phyloP scores from a whole-genome alignment of 495 filamentous ascomycete genomes.

The Symbiotaphrina buchneri region DNA sequence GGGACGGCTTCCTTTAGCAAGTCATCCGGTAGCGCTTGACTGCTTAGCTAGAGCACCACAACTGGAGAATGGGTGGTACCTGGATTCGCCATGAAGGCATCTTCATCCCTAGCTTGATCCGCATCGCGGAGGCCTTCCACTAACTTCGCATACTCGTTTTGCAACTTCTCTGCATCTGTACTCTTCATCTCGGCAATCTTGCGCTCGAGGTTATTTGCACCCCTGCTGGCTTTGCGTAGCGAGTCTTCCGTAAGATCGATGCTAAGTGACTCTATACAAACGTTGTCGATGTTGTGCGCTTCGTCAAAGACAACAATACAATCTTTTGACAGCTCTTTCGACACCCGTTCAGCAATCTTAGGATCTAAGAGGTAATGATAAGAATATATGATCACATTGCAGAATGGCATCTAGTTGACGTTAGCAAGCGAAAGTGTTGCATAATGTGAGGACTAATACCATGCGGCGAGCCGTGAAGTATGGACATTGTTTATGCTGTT shows the following conservation, averaged over 20 bases:
- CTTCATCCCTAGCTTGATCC: slow-evolving; percentile 74
- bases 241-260: slow-evolving; percentile 94
- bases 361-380: slow-evolving; percentile 97
- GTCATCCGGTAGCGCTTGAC: slow-evolving; percentile 47
- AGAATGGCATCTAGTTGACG: slow-evolving; percentile 66
- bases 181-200: slow-evolving; percentile 85
- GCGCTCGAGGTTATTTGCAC: slow-evolving; percentile 72
- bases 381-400: slow-evolving; percentile 98
- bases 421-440: not conserved
- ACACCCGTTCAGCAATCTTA: slow-evolving; percentile 94
- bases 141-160: slow-evolving; percentile 87
- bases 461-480: slow-evolving; percentile 93
- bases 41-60: not conserved
- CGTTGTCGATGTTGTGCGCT: slow-evolving; percentile 98
- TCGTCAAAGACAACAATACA: slow-evolving; percentile 99
- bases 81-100: slow-evolving; percentile 92
- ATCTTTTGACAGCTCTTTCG: slow-evolving; percentile 89
- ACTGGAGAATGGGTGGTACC: slow-evolving; percentile 16
- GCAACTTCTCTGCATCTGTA: slow-evolving; percentile 75
- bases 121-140: slow-evolving; percentile 80
- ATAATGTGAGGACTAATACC: slow-evolving; percentile 25
- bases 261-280: slow-evolving; percentile 93
- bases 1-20: slow-evolving; percentile 83
- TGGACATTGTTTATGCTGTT: slow-evolving; percentile 89
- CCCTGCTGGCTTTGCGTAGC: slow-evolving; percentile 64